Base-by-base conservation (phyloP, 192 early-diverging fungal genomes). In the Geranomyces variabilis region DNA sequence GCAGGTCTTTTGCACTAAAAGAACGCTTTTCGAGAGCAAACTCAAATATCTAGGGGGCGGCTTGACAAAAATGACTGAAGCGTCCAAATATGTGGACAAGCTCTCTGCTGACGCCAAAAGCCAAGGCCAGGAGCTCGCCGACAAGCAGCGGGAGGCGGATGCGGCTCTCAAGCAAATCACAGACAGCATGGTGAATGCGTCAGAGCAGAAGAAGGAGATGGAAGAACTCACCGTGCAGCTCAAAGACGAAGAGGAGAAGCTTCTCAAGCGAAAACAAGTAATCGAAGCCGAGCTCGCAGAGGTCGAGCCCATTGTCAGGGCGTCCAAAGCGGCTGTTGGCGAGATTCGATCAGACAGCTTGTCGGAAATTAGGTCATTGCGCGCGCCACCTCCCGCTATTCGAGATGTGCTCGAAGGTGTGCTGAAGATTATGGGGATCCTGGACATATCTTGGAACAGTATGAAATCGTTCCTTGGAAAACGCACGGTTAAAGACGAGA, bases 361-460 rank as follows among this genome's bases (percentile, higher is more conserved):
- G 34, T 61, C 86, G 8, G 87, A 89, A 70, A 88, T 89, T 33
- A 59, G 87, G 44, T 89, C 87, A 24, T 71, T 89, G 0, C 66
- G 87, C 19, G 87, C 87, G 13, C 87, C 87, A 19, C 87, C 87
- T 15, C 81, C 86, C 9, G 87, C 83, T 14, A 81, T 89, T 48
- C 60, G 87, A 47, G 87, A 89, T 74, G 87, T 89, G 8, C 76
- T 89, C 17, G 87, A 89, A 69, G 87, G 81, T 14, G 86, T 89
- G 13, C 60, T 89, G 44, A 51, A 86, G 12, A 68, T 89, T 14
- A 86, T 89, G 80, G 87, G 87, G 29, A 83, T 77, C 29, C 64
- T 85, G 48, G 87, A 89, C 66, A 88, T 86, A 81, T 88, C 86
- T 6, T 89, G 87, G 87, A 88, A 85, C 45, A 88, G 84, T 68